A percentile compares a stretch with the other conserved stretches of the same genome.
phyloP scores from a whole-genome alignment of 148 eudicot species.

The Persicaria tinctoria region DNA sequence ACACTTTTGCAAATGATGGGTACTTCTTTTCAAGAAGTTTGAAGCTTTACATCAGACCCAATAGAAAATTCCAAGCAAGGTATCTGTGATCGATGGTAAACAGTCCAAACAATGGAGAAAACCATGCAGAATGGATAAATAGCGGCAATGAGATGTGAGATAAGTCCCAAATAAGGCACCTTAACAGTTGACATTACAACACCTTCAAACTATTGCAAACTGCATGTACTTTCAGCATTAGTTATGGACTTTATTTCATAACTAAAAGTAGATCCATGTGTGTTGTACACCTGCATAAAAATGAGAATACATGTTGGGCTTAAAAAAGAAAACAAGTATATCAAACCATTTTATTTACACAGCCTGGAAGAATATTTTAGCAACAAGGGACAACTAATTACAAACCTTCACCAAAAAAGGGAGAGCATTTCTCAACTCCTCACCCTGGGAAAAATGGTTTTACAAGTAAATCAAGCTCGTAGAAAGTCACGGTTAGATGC shows the following conservation, averaged over 20 bases:
- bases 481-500: neutral
- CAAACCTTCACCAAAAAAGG: too few species aligned
- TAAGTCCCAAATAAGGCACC: constrained; percentile 75
- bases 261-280: neutral
- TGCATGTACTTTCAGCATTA: constrained; percentile 25
- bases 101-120: constrained; percentile 85
- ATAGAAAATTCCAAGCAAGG: constrained; percentile 55
- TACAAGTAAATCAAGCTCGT: neutral
- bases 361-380: too few species aligned
- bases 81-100: constrained; percentile 45
- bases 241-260: neutral
- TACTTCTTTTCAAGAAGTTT: too few species aligned
- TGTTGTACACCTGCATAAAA: too few species aligned
- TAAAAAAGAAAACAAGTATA: too few species aligned
- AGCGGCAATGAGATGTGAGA: constrained; percentile 68
- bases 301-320: too few species aligned
- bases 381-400: too few species aligned
- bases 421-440: constrained; percentile 60
- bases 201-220: constrained; percentile 87
- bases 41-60: too few species aligned
- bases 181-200: constrained; percentile 62
- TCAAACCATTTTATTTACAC: too few species aligned
- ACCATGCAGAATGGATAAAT: constrained; percentile 88
- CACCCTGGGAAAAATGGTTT: constrained; percentile 41
- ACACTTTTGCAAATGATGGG: too few species aligned